Evolutionary conservation across 2,329 filamentous ascomycete genomes (phyloP), one percentile per base, ranked within the genome.

Genomic region (Lomentospora prolificans): DNA sequence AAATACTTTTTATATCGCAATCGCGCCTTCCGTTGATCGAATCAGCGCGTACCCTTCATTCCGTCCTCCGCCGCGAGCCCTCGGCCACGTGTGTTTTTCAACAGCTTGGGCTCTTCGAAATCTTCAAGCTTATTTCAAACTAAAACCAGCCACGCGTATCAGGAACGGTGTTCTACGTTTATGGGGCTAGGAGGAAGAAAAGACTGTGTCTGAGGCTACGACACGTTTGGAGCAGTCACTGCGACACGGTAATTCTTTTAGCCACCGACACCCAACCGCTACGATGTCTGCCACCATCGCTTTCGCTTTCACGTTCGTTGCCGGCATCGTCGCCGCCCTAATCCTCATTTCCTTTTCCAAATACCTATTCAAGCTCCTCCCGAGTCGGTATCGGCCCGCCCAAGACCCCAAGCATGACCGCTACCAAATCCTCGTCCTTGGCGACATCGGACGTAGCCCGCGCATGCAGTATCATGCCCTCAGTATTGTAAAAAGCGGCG

Each of bases 381-480:
- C 72, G 6, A 68, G 64, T 17, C 65, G 69, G 12, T 70, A 74
- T 57, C 59, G 54, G 9, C 68, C 70, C 3, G 63, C 70, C 2
- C 61, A 62, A 57, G 64, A 64, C 10, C 66, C 66, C 36, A 62
- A 68, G 22, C 67, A 74, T 60, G 70, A 75, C 44, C 72, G 73
- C 58, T 66, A 92, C 46, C 90, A 96, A 69, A 82, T 99, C 54
- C 78, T 99, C 14, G 94, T 99, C 17, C 80, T 99, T 27, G 94
- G 94, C 48, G 94, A 99, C 66, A 91, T 99, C 67, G 94, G 94
- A 39, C 84, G 91, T 50, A 97, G 92, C 67, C 94, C 94, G 52
- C 89, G 94, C 57, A 99, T 99, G 92, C 91, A 97, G 67, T 97
- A 99, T 64, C 94, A 99, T 78, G 92, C 92, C 19, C 75, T 96